Base-by-base conservation (phyloP, 176 grass and related monocot genomes). In the Triticum turgidum region DNA sequence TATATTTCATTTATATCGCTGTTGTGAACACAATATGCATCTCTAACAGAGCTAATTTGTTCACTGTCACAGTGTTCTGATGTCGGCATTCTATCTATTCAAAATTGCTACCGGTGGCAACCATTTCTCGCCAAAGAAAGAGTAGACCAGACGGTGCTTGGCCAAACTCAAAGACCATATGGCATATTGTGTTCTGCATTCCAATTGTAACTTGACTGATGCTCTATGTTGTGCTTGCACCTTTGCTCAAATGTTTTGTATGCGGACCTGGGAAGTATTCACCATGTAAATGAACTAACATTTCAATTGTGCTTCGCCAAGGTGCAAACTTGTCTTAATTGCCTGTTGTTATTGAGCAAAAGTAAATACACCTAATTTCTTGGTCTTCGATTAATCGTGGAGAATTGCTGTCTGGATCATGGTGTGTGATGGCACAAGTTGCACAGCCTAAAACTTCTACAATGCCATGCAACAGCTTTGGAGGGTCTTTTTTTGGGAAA, bases 91-190 rank as follows among this genome's bases (percentile, higher is more conserved):
- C 80, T 98, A 96, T 82, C 70, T 96, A 18, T 96, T 96, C 88
- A 98, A 98, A 88, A 91, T 92, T 77, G 88, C 92, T 49, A 96
- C 80, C 0, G 97, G 97, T 6, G 97, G 93, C 29, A 98, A 98
- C 79, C 96, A 96, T 81, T 89, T 98, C 51, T 85, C 90, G 45
- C 69, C 84, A 9, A 98, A 98, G 86, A 84, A 91, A 74, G 93
- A 95, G 72, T 98, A 84, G 91, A 78, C 61, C 17, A 15, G 17
- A 82, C 32, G 51, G 49, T 88, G 51, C 69, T 69, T 80, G 15
- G 38, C 83, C 32, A 64, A 80, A 61, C 67, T 80, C 5, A 3
- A 45, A 73, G 61, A 62, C 76, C 35, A 69, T 59, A 59, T 21
- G 59, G 11, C 7, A 3, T 30, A 66, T 29, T 21, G 20, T 73